Conservation (phyloP, 2,329 filamentous ascomycete species). For the Fusarium sp. region DNA sequence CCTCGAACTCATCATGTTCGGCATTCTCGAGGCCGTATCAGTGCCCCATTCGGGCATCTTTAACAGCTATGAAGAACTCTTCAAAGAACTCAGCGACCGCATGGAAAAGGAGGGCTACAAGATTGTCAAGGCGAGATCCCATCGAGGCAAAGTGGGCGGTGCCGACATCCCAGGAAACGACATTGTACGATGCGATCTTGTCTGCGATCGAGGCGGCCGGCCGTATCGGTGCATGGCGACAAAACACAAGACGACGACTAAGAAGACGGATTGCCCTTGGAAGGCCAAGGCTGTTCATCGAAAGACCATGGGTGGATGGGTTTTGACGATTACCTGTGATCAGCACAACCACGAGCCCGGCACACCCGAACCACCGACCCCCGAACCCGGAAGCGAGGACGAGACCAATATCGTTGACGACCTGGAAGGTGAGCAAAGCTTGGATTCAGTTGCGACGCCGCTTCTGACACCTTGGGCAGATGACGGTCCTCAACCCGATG, state of each 20-base stretch:
- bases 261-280: conserved; percentile 64
- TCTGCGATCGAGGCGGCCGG: conserved; percentile 62
- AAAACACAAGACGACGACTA: conserved; percentile 62
- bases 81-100: conserved; percentile 57
- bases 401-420: conserved; percentile 51
- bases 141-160: conserved; percentile 59
- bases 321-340: conserved; percentile 61
- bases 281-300: conserved; percentile 62
- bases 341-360: conserved; percentile 62
- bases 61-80: conserved; percentile 59
- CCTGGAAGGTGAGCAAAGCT: conserved; percentile 40
- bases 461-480: conserved; percentile 41
- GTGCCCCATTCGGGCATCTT: conserved; percentile 57
- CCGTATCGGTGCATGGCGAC: conserved; percentile 62
- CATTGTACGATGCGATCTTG: conserved; percentile 61
- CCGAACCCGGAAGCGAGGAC: conserved; percentile 54
- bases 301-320: conserved; percentile 61
- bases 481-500: conserved; percentile 53
- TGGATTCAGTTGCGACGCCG: conserved; percentile 22
- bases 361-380: conserved; percentile 60
- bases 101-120: conserved; percentile 64
- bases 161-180: conserved; percentile 60
- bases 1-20: conserved; percentile 57
- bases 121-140: conserved; percentile 61
- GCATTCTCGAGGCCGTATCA: conserved; percentile 59